phyloP scores from a whole-genome alignment of 371 early-diverging fungal genomes.

The Mucor racemosus region DNA sequence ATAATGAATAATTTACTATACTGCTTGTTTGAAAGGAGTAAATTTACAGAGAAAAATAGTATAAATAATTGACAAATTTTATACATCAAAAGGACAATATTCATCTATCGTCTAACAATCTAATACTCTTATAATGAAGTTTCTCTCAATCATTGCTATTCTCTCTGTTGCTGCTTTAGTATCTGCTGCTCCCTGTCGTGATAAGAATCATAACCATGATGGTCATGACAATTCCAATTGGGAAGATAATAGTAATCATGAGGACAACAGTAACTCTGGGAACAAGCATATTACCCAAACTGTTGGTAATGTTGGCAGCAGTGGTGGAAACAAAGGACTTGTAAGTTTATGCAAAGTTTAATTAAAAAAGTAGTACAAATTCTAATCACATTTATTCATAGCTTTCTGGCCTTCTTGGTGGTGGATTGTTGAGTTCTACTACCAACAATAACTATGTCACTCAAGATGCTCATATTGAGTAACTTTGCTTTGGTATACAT shows the following conservation, averaged over 20 bases:
- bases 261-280: constrained; percentile 7
- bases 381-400: background rate
- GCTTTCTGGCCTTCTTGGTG: constrained; percentile 14
- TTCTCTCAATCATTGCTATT: constrained; percentile 11
- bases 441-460: constrained; percentile 14
- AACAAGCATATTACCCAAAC: constrained; percentile 19
- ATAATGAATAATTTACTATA: background rate
- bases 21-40: constrained; percentile 2
- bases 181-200: constrained; percentile 16
- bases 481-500: background rate
- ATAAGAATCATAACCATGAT: background rate
- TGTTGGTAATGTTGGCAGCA: constrained; percentile 12
- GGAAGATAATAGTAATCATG: background rate
- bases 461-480: constrained; percentile 19
- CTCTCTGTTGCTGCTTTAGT: constrained; percentile 15
- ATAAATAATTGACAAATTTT: constrained; percentile 5
- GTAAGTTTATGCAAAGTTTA: constrained; percentile 1
- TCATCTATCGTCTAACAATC: background rate
- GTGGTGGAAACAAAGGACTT: background rate
- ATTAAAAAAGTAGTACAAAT: too few species aligned
- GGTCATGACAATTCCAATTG: background rate
- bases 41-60: background rate
- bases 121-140: constrained; percentile 12
- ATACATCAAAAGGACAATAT: background rate
- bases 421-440: constrained; percentile 16